Conservation (phyloP, 257 asterid genomes). For the Solanum ossicruentum region DNA sequence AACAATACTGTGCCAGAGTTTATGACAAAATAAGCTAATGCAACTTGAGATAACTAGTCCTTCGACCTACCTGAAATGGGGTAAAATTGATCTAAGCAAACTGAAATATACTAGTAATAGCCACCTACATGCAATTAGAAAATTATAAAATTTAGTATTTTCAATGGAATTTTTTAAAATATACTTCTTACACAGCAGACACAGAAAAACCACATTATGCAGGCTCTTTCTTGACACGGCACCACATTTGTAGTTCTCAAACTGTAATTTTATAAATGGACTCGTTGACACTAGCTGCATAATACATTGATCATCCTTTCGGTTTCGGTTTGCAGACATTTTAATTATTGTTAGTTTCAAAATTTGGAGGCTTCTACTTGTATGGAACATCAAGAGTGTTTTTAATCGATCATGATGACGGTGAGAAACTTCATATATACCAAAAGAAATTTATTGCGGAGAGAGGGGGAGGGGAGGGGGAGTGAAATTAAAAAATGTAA, state of each 20-base stretch:
- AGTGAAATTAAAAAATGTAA: not conserved
- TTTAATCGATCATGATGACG: not conserved
- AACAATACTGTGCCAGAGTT: not conserved
- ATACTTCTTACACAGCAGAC: not conserved
- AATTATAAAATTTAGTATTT: not conserved
- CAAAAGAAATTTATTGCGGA: not conserved
- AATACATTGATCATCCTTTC: not conserved
- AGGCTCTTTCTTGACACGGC: not conserved
- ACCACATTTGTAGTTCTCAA: not conserved
- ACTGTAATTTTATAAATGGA: not conserved
- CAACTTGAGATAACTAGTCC: not conserved
- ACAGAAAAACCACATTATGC: not conserved
- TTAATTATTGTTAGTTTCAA: not conserved
- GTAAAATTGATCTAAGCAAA: not conserved
- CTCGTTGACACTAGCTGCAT: not conserved
- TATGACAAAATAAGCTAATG: not conserved
- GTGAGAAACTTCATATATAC: not conserved
- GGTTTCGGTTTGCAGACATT: not conserved
- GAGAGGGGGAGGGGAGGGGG: not conserved
- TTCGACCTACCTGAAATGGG: not conserved
- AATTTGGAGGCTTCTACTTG: not conserved
- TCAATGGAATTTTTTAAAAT: constrained; percentile 5
- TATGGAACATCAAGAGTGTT: not conserved
- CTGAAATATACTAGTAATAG: not conserved
- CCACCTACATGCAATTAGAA: not conserved